These are phyloP conservation scores for Euryodendron excelsum DNA, from an alignment of 148 eudicot species.

Conservation along the genomic window DNA sequence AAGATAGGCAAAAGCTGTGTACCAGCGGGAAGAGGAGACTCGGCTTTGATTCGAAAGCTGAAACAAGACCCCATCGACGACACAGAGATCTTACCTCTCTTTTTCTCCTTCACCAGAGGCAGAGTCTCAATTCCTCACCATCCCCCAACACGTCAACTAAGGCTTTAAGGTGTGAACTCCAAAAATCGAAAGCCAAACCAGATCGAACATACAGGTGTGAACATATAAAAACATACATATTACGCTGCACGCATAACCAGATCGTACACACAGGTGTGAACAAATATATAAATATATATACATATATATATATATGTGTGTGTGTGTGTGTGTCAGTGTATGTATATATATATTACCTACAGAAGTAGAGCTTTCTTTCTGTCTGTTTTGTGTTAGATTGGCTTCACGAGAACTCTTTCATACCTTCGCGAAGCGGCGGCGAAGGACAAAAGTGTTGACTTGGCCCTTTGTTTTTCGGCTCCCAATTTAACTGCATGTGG, in stretches of 20 bases:
- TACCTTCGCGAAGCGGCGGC: too few relatives aligned
- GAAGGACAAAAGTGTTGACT: not conserved
- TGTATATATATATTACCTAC: too few relatives aligned
- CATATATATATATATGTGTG: too few relatives aligned
- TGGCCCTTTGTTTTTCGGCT: not conserved
- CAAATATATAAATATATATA: not conserved
- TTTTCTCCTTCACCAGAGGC: conserved; percentile 2
- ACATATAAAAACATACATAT: too few relatives aligned
- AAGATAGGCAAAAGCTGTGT: not conserved
- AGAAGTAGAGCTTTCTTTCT: too few relatives aligned
- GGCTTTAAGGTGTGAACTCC: too few relatives aligned
- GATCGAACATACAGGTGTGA: too few relatives aligned
- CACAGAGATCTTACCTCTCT: not conserved
- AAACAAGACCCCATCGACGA: conserved; percentile 72
- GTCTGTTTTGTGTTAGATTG: too few relatives aligned
- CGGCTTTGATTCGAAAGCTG: conserved; percentile 59
- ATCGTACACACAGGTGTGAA: conserved; percentile 3
- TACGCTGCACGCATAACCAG: too few relatives aligned
- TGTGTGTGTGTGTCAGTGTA: too few relatives aligned
- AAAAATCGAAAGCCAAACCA: not conserved
- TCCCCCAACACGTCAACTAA: not conserved
- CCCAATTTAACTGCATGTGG: not conserved
- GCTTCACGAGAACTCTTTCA: not conserved
- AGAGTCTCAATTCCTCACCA: not conserved
- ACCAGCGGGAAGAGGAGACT: conserved; percentile 20